Evolutionary conservation across 768 basidiomycete species (phyloP).

Genomic region (Lanmaoa pseudosensibilis): DNA sequence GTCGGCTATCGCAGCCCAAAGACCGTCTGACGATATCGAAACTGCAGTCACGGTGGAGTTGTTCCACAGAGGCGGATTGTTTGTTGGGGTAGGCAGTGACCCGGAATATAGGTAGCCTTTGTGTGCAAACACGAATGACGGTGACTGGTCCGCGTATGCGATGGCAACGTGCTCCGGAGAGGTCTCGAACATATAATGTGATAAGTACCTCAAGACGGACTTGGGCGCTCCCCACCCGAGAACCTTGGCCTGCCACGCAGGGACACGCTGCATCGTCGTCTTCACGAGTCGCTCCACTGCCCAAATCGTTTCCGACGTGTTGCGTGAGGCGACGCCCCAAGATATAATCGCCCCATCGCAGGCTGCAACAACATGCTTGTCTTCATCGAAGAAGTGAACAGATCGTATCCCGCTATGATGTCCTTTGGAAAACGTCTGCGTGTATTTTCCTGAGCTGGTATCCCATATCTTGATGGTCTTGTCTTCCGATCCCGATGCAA

Average conservation of each 20-base stretch:
- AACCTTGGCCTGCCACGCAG: conserved; percentile 4
- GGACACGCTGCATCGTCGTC: not conserved
- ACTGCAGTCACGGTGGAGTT: not conserved
- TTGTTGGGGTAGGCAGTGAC: not conserved
- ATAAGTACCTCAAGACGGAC: not conserved
- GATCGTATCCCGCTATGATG: conserved; percentile 12
- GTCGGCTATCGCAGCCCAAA: conserved; percentile 12
- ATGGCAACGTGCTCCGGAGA: not conserved
- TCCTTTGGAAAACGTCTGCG: conserved; percentile 14
- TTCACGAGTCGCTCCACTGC: not conserved
- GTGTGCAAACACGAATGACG: conserved; percentile 5
- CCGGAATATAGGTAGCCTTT: not conserved
- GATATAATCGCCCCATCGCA: conserved; percentile 8
- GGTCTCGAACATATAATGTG: not conserved
- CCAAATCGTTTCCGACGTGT: not conserved
- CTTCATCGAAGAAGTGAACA: conserved; percentile 13
- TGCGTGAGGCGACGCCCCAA: conserved; percentile 7
- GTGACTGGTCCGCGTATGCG: conserved; percentile 2
- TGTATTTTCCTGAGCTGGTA: conserved; percentile 13
- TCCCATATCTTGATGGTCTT: conserved; percentile 28
- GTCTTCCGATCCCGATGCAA: conserved; percentile 28
- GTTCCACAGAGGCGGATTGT: not conserved
- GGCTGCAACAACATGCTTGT: conserved; percentile 6
- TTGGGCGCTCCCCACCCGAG: conserved; percentile 7
- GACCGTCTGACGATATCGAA: conserved; percentile 24